Evolutionary conservation across 331 rosid genomes (phyloP), one percentile per base, ranked within the genome.

Genomic region (Phaseolus coccineus): DNA sequence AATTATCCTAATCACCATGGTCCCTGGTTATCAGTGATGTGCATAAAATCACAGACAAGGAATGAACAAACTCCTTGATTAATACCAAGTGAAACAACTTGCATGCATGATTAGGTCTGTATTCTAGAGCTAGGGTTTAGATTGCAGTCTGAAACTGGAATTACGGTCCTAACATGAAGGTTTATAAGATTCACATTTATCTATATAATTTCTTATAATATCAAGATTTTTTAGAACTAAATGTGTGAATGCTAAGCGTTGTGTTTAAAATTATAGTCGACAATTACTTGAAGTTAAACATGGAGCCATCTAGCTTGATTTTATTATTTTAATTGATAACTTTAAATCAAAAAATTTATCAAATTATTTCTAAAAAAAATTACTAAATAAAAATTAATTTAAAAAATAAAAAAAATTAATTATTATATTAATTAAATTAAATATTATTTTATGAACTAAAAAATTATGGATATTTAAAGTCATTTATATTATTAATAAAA

Each of bases 51-150:
- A 30, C 28, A 55, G 37, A 42, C 79, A 74, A 4, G 63, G 61
- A 63, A 76, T 3, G 53, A 65, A 28, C 72, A 77, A 64, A 24
- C 16, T 76, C n/a, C 15, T 28, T 33, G 30, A 12, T 59, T 11
- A 46, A 24, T 58, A 40, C 40, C 69, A 42, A 58, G 59, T 59
- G 52, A 59, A 37, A 31, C 58, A 28, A 59, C 47, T 61, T 30
- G 33, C 14, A 59, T 46, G 59, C 14, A 59, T 59, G n/a, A 74
- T 74, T 74, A 74, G n/a, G 72, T 66, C 31, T 50, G 4, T 64
- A 15, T 25, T n/a, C 7, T 63, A 57, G 68, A 31, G 1, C 69
- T 15, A 65, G 51, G 30, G 8, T 39, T 37, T 64, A 16, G 37
- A 16, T 35, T 35, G 19, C 69, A 31, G 5, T 14, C 46, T 33